Evolutionary conservation across 139 green algal species (phyloP), one percentile per base, ranked within the genome.

Genomic region (Tetradesmus lagerheimii): DNA sequence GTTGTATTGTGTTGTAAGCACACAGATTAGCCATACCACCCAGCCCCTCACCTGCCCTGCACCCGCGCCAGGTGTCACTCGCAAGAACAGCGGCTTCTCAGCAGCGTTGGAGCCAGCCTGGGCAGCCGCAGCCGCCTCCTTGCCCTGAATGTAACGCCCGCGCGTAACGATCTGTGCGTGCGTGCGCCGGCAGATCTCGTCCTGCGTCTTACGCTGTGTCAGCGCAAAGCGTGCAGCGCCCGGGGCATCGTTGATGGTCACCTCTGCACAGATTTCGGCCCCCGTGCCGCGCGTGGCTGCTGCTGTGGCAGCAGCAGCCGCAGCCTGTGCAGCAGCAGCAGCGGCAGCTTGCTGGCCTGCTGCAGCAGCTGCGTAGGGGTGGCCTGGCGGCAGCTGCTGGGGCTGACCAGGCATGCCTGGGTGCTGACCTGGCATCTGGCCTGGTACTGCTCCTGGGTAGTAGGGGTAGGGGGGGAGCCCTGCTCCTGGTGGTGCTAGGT

Each of bases 201-300:
- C 94, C 53, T 94, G 92, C 11, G 80, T 89, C 23, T 50, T 74
- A 16, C 93, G 87, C 43, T 94, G 94, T 2, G 93, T 95, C 47
- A 96, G 87, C 53, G 93, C 86, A 50, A 93, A 88, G 34, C 94
- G 90, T 15, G 93, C 64, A 1, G 81, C 39, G 1, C 91, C 71
- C 5, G 91, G 76, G 3, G 92, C 93, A 71, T 95, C 91, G 35
- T 96, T 96, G 75, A 96, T 95, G 2, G 47, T 31, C 4, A 96
- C 92, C 37, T 95, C 93, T 0, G 86, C 78, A 2, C 34, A 84
- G 14, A 94, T 89, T 57, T 89, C 89, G 1, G 43, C 15, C 2
- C 38, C 64, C 34, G 62, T 25, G 50, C 29, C 83, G 0, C 47
- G 50, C 20, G 47, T 14, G 23, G 23, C 39, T 1, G 31, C 81